These are phyloP conservation scores for Sporothrix euskadiensis DNA, from an alignment of 2,329 filamentous ascomycete species.

Conservation along the genomic window DNA sequence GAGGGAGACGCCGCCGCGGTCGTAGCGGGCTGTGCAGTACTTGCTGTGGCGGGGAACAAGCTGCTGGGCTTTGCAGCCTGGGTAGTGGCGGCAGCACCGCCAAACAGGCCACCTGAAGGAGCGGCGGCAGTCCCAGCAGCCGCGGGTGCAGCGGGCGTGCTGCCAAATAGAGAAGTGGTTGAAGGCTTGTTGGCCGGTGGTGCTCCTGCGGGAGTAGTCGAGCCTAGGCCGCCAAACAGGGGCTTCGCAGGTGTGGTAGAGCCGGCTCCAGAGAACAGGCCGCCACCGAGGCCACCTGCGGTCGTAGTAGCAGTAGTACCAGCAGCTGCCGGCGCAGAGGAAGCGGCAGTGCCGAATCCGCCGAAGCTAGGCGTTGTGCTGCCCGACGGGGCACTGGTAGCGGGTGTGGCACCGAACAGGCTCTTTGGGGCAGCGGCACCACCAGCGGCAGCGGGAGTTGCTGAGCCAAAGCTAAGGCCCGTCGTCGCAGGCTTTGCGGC, in stretches of 20 bases:
- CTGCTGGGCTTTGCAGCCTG: constrained; percentile 5
- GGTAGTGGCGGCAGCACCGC: constrained; percentile 2
- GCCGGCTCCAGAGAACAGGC: constrained; percentile 29
- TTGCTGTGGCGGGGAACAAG: constrained; percentile 18
- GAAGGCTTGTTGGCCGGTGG: constrained; percentile 47
- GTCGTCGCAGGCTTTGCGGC: constrained; percentile 28
- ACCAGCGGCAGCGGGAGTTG: constrained; percentile 7
- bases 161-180: constrained; percentile 26
- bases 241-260: constrained; percentile 52
- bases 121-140: constrained; percentile 26
- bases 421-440: constrained; percentile 5
- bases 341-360: constrained; percentile 10
- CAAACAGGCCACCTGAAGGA: constrained; percentile 24
- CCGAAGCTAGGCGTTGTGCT: constrained; percentile 23
- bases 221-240: constrained; percentile 47
- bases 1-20: constrained; percentile 2
- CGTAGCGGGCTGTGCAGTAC: constrained; percentile 19
- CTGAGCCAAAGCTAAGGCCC: constrained; percentile 23
- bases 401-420: constrained; percentile 4
- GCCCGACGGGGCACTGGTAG: neutral
- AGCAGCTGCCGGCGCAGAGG: neutral
- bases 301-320: constrained; percentile 20
- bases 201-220: constrained; percentile 58
- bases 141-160: constrained; percentile 24
- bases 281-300: constrained; percentile 2